Base-by-base conservation (phyloP, 257 asterid genomes). In the Rubia yunnanensis region DNA sequence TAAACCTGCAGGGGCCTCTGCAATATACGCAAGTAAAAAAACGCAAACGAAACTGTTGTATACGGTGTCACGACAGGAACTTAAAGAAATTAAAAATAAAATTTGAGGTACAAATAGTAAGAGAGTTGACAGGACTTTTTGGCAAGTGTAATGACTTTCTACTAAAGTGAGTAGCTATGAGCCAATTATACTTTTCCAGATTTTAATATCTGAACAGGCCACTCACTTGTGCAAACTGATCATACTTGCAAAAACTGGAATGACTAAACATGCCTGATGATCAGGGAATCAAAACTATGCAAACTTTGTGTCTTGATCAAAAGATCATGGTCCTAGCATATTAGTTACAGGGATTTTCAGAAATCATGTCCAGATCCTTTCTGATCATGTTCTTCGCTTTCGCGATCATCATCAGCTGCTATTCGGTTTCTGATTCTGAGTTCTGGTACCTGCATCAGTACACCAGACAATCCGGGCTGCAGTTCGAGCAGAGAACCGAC, bases 401-500 rank as follows among this genome's bases (percentile, higher is more conserved):
- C 55, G 17, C 79, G 46, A 44, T 70, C 80, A 65, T 80, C 77
- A 18, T 22, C 71, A 66, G 61, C 36, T 53, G 48, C 17, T 24
- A 30, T n/a, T 38, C 68, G 5, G 61, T n/a, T 49, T 52, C 79
- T 46, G 52, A 39, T 32, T 74, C 83, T 26, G 82, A 72, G 76
- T 78, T 84, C 46, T 80, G 81, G 71, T 61, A 36, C 54, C 54
- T 75, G 62, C 71, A 73, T 31, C 86, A 78, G 13, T 74, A 75
- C 59, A 27, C 70, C 6, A 70, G 24, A 38, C 80, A 79, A 17
- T 15, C 65, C n/a, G 79, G 77, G 64, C 71, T 61, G 15, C 70
- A 72, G 54, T 86, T 91, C 20, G 85, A 86, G 84, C 95, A 81
- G 84, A 86, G 60, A 73, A 82, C 69, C 65, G 65, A 79, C 27